A percentile compares a stretch with the other conserved stretches of the same genome.
These are phyloP conservation scores for Coemansia sp. DNA, from an alignment of 192 early-diverging fungal genomes.

Conservation along the genomic window DNA sequence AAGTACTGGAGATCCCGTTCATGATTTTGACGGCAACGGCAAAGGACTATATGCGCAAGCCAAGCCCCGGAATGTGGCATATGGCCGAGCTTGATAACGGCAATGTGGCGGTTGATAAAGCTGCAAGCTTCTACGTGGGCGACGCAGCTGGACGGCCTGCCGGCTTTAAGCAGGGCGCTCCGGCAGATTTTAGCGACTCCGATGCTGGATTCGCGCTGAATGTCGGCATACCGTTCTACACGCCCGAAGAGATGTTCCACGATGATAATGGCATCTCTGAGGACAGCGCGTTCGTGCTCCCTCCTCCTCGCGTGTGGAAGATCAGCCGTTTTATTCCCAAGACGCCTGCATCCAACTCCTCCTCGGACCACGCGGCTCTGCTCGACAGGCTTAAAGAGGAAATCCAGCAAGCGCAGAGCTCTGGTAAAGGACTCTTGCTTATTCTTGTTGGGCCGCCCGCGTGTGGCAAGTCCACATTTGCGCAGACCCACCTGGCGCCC, in stretches of 20 bases:
- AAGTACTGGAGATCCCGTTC: conserved; percentile 74
- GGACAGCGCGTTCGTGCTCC: conserved; percentile 28
- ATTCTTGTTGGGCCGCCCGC: conserved; percentile 84
- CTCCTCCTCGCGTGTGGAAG: conserved; percentile 6
- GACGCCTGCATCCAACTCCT: background rate
- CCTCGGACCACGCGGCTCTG: conserved; percentile 5
- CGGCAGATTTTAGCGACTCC: conserved; percentile 79
- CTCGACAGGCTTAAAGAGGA: conserved; percentile 28
- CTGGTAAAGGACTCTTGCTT: conserved; percentile 59
- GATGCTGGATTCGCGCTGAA: conserved; percentile 88
- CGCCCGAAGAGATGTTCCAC: conserved; percentile 82
- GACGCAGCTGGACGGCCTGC: conserved; percentile 87
- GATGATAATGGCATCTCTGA: conserved; percentile 30
- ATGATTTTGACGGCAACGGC: conserved; percentile 70
- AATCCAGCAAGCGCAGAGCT: conserved; percentile 19
- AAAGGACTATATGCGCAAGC: conserved; percentile 62
- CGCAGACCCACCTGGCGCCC: conserved; percentile 60
- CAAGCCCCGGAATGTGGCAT: conserved; percentile 50
- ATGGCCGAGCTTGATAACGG: conserved; percentile 37
- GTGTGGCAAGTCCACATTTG: conserved; percentile 82
- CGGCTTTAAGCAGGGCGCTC: conserved; percentile 62
- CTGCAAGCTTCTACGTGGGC: conserved; percentile 80
- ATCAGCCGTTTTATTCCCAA: conserved; percentile 19
- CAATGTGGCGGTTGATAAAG: conserved; percentile 53
- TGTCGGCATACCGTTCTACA: conserved; percentile 70